Evolutionary conservation across 2,329 filamentous ascomycete species (phyloP).

Genomic region (Pseudocercospora cruenta): DNA sequence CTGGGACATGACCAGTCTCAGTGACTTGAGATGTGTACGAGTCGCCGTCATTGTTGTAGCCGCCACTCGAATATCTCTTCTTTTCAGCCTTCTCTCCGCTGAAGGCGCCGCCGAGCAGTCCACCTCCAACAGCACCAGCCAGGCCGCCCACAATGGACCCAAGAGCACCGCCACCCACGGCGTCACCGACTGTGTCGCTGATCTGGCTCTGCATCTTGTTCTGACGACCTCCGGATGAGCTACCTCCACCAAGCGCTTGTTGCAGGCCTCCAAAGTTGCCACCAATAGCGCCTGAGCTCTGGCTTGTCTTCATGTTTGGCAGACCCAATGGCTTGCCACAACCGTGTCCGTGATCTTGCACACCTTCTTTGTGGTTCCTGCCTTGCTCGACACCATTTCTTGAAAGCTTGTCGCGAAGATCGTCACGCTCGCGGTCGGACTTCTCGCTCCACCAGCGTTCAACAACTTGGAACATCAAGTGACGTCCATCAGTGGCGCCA

Average conservation of each 20-base stretch:
- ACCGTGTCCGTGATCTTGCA: slow-evolving; percentile 81
- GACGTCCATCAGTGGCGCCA: slow-evolving; percentile 71
- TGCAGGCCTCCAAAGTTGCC: slow-evolving; percentile 42
- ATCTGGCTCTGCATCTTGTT: slow-evolving; percentile 38
- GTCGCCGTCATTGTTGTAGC: slow-evolving; percentile 62
- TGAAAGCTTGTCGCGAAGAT: slow-evolving; percentile 74
- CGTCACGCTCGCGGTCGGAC: slow-evolving; percentile 63
- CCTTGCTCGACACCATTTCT: slow-evolving; percentile 76
- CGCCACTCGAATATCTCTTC: slow-evolving; percentile 54
- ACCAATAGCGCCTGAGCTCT: slow-evolving; percentile 50
- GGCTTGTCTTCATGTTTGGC: slow-evolving; percentile 60
- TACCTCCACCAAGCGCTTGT: slow-evolving; percentile 39
- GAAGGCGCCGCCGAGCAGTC: slow-evolving; percentile 66
- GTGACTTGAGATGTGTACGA: slow-evolving; percentile 64
- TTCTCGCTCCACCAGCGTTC: slow-evolving; percentile 80
- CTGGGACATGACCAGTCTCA: slow-evolving; percentile 60
- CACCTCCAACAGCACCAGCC: slow-evolving; percentile 61
- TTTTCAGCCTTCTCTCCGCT: slow-evolving; percentile 55
- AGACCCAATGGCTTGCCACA: slow-evolving; percentile 80
- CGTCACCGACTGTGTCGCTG: slow-evolving; percentile 60
- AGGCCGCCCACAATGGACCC: slow-evolving; percentile 72
- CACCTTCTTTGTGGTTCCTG: slow-evolving; percentile 83
- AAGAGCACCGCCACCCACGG: slow-evolving; percentile 66
- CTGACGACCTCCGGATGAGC: slow-evolving; percentile 38
- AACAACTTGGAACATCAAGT: slow-evolving; percentile 77